These are phyloP conservation scores for Penicillium sumatraense DNA, from an alignment of 2,329 filamentous ascomycete genomes.

Conservation along the genomic window DNA sequence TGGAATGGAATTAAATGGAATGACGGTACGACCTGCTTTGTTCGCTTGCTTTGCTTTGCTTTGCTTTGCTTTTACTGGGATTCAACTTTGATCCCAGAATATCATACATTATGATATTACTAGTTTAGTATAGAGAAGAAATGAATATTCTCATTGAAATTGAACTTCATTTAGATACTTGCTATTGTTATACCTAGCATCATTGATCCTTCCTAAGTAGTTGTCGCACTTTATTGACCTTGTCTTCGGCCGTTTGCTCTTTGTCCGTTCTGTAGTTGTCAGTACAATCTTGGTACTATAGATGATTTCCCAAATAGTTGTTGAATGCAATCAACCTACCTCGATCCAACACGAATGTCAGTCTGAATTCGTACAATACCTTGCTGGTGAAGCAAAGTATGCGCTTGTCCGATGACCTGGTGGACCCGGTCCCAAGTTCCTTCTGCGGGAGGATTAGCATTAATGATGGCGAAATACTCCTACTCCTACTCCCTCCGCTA, in stretches of 20 bases:
- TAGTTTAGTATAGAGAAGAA: background rate
- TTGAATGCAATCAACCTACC: slow-evolving; percentile 60
- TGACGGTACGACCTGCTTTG: slow-evolving; percentile 1
- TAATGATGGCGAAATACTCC: background rate
- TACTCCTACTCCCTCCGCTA: no score
- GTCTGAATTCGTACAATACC: slow-evolving; percentile 85
- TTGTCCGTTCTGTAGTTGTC: slow-evolving; percentile 72
- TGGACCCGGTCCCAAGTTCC: slow-evolving; percentile 91
- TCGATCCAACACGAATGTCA: slow-evolving; percentile 82
- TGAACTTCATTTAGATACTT: no score
- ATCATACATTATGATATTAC: no score
- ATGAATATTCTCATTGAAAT: slow-evolving; percentile 1
- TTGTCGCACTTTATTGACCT: slow-evolving; percentile 67
- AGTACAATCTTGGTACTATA: background rate
- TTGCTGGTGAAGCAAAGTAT: slow-evolving; percentile 73
- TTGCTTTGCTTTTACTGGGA: no score
- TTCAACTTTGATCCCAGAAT: background rate
- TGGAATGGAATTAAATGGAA: background rate
- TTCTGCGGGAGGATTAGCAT: slow-evolving; percentile 58
- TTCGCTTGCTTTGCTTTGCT: no score
- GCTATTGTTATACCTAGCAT: no score
- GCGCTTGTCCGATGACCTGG: slow-evolving; percentile 81
- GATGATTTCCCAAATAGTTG: no score
- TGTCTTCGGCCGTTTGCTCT: slow-evolving; percentile 78
- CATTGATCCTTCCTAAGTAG: slow-evolving; percentile 47